Conservation (phyloP, 2,329 filamentous ascomycete genomes). For the Claviceps digitariae region DNA sequence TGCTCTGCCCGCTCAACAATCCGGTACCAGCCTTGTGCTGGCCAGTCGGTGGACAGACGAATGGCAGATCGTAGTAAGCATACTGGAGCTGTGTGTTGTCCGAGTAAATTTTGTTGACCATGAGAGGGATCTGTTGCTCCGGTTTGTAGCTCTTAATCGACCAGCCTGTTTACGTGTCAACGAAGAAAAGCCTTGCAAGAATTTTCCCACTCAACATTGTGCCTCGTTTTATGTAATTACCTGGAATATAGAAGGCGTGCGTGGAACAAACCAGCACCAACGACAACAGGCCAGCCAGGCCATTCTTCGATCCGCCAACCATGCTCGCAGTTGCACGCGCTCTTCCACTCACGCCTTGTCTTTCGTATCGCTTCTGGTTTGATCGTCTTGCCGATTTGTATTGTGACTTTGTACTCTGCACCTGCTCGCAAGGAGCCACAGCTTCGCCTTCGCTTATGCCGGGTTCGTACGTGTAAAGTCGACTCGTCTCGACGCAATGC, state of each 20-base stretch:
- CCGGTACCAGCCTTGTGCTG: slow-evolving; percentile 49
- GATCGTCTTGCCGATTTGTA: not conserved
- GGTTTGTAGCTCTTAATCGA: slow-evolving; percentile 70
- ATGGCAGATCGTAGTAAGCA: slow-evolving; percentile 79
- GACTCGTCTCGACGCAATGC: not conserved
- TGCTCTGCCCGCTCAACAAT: slow-evolving; percentile 60
- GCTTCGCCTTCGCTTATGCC: not conserved
- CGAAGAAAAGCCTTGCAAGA: not conserved
- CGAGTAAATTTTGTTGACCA: slow-evolving; percentile 85
- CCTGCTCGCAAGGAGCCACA: not conserved
- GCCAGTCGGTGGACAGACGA: slow-evolving; percentile 69
- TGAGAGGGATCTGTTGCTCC: slow-evolving; percentile 65
- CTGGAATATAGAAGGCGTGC: slow-evolving; percentile 74
- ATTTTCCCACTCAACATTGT: too few relatives aligned
- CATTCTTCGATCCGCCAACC: slow-evolving; percentile 16
- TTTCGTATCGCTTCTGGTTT: not conserved
- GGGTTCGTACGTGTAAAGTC: not conserved
- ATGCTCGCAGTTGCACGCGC: slow-evolving; percentile 4
- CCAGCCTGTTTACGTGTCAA: slow-evolving; percentile 41
- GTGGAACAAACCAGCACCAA: slow-evolving; percentile 23
- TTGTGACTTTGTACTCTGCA: not conserved
- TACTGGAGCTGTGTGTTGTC: slow-evolving; percentile 84
- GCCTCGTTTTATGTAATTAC: too few relatives aligned
- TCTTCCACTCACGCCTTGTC: not conserved
- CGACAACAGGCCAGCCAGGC: slow-evolving; percentile 26